Evolutionary conservation across 2,329 filamentous ascomycete genomes (phyloP).

Genomic region (Zasmidium cellare): DNA sequence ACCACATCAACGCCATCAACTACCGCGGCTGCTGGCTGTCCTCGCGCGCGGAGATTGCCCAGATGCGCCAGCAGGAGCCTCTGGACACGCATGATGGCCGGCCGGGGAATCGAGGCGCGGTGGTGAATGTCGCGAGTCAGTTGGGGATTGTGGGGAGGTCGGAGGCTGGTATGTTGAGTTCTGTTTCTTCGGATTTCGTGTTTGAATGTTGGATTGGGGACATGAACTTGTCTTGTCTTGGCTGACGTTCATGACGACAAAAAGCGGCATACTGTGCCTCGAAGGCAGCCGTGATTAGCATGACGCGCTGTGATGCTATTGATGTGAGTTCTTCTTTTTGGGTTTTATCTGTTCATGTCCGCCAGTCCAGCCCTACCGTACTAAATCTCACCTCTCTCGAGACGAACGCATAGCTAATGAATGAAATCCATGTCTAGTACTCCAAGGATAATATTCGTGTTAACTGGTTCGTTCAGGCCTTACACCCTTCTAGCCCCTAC

Average conservation of each 20-base stretch:
- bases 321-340: slow-evolving; percentile 37
- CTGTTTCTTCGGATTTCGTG: background rate
- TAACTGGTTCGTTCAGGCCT: slow-evolving; percentile 38
- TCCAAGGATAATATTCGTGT: slow-evolving; percentile 47
- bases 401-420: slow-evolving; percentile 1
- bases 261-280: slow-evolving; percentile 48
- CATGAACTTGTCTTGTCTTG: no score
- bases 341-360: background rate
- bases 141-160: slow-evolving; percentile 46
- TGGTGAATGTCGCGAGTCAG: slow-evolving; percentile 49
- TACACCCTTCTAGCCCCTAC: no score
- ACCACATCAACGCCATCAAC: slow-evolving; percentile 45
- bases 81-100: slow-evolving; percentile 46
- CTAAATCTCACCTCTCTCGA: no score
- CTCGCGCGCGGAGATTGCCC: slow-evolving; percentile 43
- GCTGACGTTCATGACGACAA: background rate
- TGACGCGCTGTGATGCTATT: slow-evolving; percentile 52
- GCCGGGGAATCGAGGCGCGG: slow-evolving; percentile 41
- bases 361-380: no score
- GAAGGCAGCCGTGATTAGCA: slow-evolving; percentile 48
- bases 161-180: slow-evolving; percentile 40
- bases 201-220: background rate
- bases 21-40: slow-evolving; percentile 49
- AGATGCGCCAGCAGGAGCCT: slow-evolving; percentile 48
- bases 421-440: slow-evolving; percentile 38